Conservation (phyloP, 2,329 filamentous ascomycete species). For the Capronia americana region DNA sequence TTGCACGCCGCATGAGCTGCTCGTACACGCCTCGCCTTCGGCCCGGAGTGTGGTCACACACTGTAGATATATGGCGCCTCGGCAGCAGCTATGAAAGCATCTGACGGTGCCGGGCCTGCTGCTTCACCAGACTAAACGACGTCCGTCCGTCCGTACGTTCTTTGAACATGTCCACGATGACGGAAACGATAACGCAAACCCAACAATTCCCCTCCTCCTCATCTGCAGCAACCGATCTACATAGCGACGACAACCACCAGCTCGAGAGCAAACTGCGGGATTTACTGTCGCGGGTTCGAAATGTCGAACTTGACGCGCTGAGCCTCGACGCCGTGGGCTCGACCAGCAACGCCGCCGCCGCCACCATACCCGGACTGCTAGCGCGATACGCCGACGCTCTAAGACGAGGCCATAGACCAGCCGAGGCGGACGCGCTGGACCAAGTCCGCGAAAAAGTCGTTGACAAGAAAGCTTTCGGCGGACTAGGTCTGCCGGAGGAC, state of each 20-base stretch:
- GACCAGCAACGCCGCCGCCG: neutral
- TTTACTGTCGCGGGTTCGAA: conserved; percentile 17
- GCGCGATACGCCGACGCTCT: conserved; percentile 20
- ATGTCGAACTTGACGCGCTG: neutral
- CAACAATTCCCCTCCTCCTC: neutral
- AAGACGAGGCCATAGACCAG: neutral
- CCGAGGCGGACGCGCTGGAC: conserved; percentile 28
- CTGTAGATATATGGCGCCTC: no score
- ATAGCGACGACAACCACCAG: no score
- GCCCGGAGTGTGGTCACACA: no score
- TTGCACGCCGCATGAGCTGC: no score
- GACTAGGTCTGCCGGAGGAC: conserved; percentile 23
- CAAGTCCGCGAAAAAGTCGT: conserved; percentile 28
- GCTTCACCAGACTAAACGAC: no score
- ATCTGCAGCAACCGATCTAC: no score
- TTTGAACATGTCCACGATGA: conserved; percentile 8
- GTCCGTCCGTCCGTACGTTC: no score
- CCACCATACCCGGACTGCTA: conserved; percentile 11
- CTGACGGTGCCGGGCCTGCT: no score
- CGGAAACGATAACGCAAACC: conserved; percentile 8
- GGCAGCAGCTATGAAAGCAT: no score
- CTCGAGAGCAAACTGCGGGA: conserved; percentile 21
- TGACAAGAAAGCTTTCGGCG: conserved; percentile 29
- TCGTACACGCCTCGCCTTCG: no score
- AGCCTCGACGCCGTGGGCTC: neutral